These are phyloP conservation scores for Eucalyptus decipiens DNA, from an alignment of 345 rosid species.

Conservation along the genomic window DNA sequence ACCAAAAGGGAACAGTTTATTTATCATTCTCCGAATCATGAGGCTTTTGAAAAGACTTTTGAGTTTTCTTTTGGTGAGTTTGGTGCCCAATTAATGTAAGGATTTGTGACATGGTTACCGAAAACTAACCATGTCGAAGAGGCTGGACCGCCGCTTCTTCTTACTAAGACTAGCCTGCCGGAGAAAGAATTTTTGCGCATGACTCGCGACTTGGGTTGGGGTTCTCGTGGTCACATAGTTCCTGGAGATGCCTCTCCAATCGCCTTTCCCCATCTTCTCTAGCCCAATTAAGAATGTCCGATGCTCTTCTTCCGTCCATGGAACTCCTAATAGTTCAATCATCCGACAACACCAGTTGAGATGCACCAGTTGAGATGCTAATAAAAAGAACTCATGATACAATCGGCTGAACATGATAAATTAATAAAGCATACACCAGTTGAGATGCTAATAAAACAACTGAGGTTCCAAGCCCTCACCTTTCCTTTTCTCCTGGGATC, in stretches of 20 bases:
- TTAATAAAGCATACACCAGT: not conserved
- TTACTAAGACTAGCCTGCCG: constrained; percentile 29
- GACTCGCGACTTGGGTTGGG: constrained; percentile 72
- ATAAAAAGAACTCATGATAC: not conserved
- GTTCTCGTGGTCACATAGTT: constrained; percentile 53
- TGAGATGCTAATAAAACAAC: not conserved
- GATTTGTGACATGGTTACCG: not conserved
- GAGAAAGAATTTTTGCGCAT: constrained; percentile 67
- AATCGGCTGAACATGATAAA: not conserved
- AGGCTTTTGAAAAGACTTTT: not conserved
- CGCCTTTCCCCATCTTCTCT: constrained; percentile 58
- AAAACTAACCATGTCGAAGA: constrained; percentile 39
- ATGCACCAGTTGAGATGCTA: too few species aligned
- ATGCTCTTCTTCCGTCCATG: constrained; percentile 77
- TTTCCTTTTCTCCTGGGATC: constrained; percentile 28
- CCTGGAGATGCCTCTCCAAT: constrained; percentile 68
- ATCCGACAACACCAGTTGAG: not conserved
- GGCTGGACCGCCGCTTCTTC: constrained; percentile 55
- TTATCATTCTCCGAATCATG: not conserved
- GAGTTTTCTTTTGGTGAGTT: not conserved
- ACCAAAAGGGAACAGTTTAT: not conserved
- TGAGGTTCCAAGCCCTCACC: constrained; percentile 7
- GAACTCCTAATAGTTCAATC: constrained; percentile 20
- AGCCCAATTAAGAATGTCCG: constrained; percentile 35
- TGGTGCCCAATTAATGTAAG: not conserved